phyloP scores from a whole-genome alignment of 257 asterid species.

The Ehretia macrophylla region DNA sequence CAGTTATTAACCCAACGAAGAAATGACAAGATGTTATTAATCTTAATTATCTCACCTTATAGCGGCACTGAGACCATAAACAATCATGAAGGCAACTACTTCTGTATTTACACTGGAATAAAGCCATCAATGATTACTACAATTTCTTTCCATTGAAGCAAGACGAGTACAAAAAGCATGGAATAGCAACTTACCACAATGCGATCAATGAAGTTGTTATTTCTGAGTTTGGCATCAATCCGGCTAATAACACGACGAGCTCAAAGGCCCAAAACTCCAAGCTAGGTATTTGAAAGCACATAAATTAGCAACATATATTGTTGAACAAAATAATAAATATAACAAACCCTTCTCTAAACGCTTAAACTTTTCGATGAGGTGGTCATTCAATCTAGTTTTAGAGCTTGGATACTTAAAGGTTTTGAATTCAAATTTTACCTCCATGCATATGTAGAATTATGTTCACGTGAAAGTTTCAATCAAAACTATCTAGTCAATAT shows the following conservation, averaged over 20 bases:
- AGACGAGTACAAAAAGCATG: neutral
- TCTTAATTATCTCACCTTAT: slow-evolving; percentile 46
- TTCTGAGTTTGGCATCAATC: slow-evolving; percentile 74
- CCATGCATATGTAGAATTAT: no score
- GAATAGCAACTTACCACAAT: slow-evolving; percentile 50
- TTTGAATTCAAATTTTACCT: no score
- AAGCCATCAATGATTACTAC: neutral
- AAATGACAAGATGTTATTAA: neutral
- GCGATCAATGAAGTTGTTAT: slow-evolving; percentile 67
- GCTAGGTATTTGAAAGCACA: slow-evolving; percentile 47
- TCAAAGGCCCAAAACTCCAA: slow-evolving; percentile 88
- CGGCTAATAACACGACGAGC: slow-evolving; percentile 72
- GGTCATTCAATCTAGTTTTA: no score
- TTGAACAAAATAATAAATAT: neutral
- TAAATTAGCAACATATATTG: no score
- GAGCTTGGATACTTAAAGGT: no score
- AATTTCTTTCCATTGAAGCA: neutral
- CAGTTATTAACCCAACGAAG: no score
- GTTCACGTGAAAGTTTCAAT: no score
- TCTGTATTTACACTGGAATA: slow-evolving; percentile 35
- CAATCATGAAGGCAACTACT: slow-evolving; percentile 42
- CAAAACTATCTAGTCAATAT: no score
- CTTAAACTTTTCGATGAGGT: no score
- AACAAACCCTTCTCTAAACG: no score
- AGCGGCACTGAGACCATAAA: slow-evolving; percentile 76